Evolutionary conservation across 1,139 yeast genomes (phyloP).

Genomic region (Geotrichum bryndzae): DNA sequence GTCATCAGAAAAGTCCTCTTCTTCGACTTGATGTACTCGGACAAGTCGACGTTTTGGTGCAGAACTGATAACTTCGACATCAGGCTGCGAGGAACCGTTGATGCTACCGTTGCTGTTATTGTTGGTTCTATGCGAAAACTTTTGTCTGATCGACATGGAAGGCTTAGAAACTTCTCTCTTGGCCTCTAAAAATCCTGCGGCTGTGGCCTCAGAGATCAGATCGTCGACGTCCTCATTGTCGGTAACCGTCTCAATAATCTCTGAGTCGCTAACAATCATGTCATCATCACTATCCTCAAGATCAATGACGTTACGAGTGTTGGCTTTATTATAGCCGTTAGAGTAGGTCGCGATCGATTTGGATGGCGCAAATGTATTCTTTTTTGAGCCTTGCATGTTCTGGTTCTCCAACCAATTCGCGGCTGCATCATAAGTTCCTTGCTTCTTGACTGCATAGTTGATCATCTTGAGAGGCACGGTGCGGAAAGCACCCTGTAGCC

Average conservation of each 20-base stretch:
- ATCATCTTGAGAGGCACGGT: conserved; percentile 28
- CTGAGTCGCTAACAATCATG: conserved; percentile 2
- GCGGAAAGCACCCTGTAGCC: conserved; percentile 30
- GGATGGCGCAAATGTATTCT: background rate
- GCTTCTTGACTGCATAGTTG: conserved; percentile 32
- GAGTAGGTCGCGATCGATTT: conserved; percentile 3
- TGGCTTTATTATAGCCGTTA: conserved; percentile 12
- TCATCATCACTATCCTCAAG: background rate
- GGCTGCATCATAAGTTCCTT: conserved; percentile 35
- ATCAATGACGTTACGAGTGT: background rate
- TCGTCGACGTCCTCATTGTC: conserved; percentile 8
- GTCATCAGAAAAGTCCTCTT: conserved; percentile 13
- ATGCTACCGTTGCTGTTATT: background rate
- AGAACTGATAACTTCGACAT: conserved; percentile 1
- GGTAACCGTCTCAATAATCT: background rate
- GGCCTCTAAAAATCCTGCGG: conserved; percentile 21
- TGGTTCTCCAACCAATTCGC: conserved; percentile 31
- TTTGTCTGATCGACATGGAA: conserved; percentile 35
- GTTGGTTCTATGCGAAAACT: conserved; percentile 26
- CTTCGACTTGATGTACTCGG: conserved; percentile 11
- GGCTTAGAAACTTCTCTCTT: conserved; percentile 32
- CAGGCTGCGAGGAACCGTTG: background rate
- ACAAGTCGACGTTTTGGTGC: conserved; percentile 25
- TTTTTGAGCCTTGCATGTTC: conserved; percentile 12
- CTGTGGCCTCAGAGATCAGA: conserved; percentile 2